Evolutionary conservation across 192 early-diverging fungal genomes (phyloP).

Genomic region (Backusella parvicylindrica): DNA sequence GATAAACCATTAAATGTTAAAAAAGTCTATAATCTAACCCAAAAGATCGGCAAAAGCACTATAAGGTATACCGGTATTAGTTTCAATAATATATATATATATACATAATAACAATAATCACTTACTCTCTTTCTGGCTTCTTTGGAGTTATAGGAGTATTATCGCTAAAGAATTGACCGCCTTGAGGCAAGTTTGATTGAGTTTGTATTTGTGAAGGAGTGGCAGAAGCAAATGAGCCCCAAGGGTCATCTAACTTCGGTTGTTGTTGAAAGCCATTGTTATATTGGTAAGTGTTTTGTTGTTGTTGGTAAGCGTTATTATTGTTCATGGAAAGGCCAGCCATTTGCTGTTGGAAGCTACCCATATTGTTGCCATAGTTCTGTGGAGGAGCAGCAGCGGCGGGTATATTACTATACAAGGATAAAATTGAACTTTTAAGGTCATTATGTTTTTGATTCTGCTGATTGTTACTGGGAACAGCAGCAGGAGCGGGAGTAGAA

Average conservation of each 20-base stretch:
- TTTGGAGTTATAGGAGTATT: conserved; percentile 1
- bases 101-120: not conserved
- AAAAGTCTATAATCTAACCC: not conserved
- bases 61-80: not conserved
- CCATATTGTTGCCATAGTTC: not conserved
- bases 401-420: conserved; percentile 26
- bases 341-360: conserved; percentile 24
- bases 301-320: not conserved
- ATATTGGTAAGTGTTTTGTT: not conserved
- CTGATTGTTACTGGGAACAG: not conserved
- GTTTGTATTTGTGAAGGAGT: not conserved
- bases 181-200: conserved; percentile 21
- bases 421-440: conserved; percentile 36
- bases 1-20: not conserved
- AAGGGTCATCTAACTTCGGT: not conserved
- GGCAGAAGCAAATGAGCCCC: not conserved
- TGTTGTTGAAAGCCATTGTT: conserved; percentile 9
- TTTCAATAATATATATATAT: not conserved
- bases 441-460: conserved; percentile 20
- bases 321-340: conserved; percentile 14
- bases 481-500: conserved; percentile 9
- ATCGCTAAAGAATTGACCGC: conserved; percentile 27
- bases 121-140: conserved; percentile 32
- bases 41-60: conserved; percentile 34
- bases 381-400: not conserved